Evolutionary conservation across 2,329 filamentous ascomycete species (phyloP).

Genomic region (Pseudogymnoascus verrucosus): DNA sequence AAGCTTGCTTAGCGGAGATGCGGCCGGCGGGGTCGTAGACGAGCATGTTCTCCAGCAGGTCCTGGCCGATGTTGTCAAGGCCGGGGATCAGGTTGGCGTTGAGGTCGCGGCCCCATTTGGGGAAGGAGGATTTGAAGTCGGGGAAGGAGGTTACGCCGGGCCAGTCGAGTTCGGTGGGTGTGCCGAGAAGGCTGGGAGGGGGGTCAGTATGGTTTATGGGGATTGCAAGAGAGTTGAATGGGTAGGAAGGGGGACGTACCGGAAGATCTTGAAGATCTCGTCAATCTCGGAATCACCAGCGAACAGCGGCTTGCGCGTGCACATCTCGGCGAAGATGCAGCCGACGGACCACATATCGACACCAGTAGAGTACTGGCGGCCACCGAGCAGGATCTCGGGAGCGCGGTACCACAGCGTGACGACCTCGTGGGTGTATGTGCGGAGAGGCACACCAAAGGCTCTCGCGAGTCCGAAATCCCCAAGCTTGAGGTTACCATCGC

Average conservation of each 20-base stretch:
- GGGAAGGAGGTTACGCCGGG: constrained; percentile 91
- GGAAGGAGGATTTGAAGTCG: constrained; percentile 87
- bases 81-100: constrained; percentile 58
- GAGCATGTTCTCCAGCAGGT: constrained; percentile 62
- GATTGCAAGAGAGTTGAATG: no score
- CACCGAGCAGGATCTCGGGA: constrained; percentile 83
- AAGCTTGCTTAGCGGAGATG: constrained; percentile 83
- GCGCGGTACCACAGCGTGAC: constrained; percentile 91
- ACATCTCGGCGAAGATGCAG: constrained; percentile 96
- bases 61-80: constrained; percentile 63
- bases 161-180: constrained; percentile 74
- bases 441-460: constrained; percentile 82
- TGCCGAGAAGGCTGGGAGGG: constrained; percentile 61
- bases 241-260: constrained; percentile 40
- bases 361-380: constrained; percentile 85
- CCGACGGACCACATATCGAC: constrained; percentile 96
- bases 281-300: constrained; percentile 90
- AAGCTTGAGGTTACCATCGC: constrained; percentile 80
- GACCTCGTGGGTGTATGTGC: constrained; percentile 92
- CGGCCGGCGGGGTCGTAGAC: constrained; percentile 81
- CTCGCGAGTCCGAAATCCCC: constrained; percentile 85
- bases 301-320: constrained; percentile 85
- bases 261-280: constrained; percentile 92
- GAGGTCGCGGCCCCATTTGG: constrained; percentile 75
- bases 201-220: constrained; percentile 17